Evolutionary conservation across 305 asterid genomes (phyloP).

Genomic region (Caryopteris hybrid): DNA sequence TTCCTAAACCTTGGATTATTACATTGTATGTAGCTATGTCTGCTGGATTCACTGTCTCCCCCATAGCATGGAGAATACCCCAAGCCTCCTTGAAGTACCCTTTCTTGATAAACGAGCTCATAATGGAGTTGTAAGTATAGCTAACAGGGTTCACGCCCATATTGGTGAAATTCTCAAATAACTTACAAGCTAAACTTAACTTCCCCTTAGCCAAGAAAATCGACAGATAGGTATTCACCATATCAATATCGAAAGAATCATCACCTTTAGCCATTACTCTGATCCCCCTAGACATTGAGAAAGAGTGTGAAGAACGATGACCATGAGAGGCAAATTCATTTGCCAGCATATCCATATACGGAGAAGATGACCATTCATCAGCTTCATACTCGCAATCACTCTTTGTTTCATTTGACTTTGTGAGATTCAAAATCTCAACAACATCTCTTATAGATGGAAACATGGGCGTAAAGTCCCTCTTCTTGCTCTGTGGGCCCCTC

Average conservation of each 20-base stretch:
- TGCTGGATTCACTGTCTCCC: constrained; percentile 53
- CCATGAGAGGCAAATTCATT: constrained; percentile 29
- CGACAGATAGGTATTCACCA: constrained; percentile 87
- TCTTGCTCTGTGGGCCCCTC: constrained; percentile 58
- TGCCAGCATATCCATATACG: constrained; percentile 81
- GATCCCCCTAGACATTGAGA: constrained; percentile 51
- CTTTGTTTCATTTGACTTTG: constrained; percentile 17
- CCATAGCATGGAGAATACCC: constrained; percentile 74
- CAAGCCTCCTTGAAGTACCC: constrained; percentile 89
- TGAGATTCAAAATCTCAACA: constrained; percentile 44
- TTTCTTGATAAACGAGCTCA: constrained; percentile 85
- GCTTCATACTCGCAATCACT: constrained; percentile 28
- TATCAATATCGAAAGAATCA: constrained; percentile 75
- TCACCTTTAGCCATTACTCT: constrained; percentile 59
- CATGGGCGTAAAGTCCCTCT: constrained; percentile 57
- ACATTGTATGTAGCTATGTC: constrained; percentile 84
- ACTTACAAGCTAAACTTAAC: constrained; percentile 85
- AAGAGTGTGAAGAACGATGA: constrained; percentile 24
- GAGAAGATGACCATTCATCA: constrained; percentile 95
- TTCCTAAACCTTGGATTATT: constrained; percentile 81
- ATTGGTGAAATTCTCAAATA: constrained; percentile 71
- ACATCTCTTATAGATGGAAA: constrained; percentile 56
- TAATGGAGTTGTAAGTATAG: constrained; percentile 87
- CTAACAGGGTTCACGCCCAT: constrained; percentile 61
- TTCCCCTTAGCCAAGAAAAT: constrained; percentile 84